Evolutionary conservation across 2,329 filamentous ascomycete species (phyloP).

Genomic region (Daldinia sp.): DNA sequence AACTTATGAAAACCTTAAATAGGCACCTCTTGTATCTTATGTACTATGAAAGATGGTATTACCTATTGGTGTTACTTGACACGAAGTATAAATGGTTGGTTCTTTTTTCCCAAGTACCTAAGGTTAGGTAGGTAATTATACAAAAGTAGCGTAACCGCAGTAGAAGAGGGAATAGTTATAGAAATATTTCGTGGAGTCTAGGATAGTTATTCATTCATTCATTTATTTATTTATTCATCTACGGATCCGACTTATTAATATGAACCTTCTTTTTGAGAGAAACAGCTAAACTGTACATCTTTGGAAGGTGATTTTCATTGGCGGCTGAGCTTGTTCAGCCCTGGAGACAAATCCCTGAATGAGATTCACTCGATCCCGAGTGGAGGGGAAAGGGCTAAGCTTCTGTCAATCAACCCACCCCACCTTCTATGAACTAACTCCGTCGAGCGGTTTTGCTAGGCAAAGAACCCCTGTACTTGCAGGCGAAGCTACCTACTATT

Average conservation of each 20-base stretch:
- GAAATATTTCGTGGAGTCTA: constrained; percentile 6
- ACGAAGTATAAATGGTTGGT: no score
- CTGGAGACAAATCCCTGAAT: constrained; percentile 18
- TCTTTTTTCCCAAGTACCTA: no score
- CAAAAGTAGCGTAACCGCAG: no score
- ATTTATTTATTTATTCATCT: constrained; percentile 13
- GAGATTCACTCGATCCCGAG: constrained; percentile 28
- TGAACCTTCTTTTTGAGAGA: constrained; percentile 1
- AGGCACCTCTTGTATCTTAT: no score
- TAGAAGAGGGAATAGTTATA: no score
- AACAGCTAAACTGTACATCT: not conserved
- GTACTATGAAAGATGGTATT: no score
- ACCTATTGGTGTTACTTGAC: no score
- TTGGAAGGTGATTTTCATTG: constrained; percentile 21
- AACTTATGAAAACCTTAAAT: no score
- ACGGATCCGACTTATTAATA: constrained; percentile 2
- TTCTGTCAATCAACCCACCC: constrained; percentile 28
- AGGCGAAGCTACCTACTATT: constrained; percentile 10
- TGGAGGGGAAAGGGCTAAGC: constrained; percentile 21
- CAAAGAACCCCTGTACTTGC: constrained; percentile 22
- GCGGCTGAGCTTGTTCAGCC: constrained; percentile 28
- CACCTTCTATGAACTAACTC: constrained; percentile 16
- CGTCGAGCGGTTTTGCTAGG: constrained; percentile 7
- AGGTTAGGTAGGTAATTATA: no score
- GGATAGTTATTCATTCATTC: constrained; percentile 11